Evolutionary conservation across 495 filamentous ascomycete species (phyloP).

Genomic region (Pyrenula aspistea): DNA sequence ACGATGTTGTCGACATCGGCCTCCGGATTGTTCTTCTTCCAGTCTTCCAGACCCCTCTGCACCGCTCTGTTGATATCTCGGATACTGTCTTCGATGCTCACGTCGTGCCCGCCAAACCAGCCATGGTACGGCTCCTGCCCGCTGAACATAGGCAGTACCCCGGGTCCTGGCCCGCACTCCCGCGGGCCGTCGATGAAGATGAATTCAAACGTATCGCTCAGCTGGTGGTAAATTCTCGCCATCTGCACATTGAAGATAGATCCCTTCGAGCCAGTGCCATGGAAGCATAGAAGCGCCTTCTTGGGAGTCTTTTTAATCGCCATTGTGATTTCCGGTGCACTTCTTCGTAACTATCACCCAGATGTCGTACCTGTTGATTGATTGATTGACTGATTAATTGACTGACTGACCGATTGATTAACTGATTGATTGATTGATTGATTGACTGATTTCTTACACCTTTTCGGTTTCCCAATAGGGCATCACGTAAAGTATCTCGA

Average conservation of each 20-base stretch:
- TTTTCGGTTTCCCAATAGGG: too few relatives aligned
- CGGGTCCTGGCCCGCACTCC: slow-evolving; percentile 14
- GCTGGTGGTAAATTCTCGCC: slow-evolving; percentile 8
- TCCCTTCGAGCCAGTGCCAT: slow-evolving; percentile 11
- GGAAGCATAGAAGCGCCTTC: slow-evolving; percentile 6
- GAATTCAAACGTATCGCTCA: slow-evolving; percentile 13
- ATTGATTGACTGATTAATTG: too few relatives aligned
- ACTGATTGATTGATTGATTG: too few relatives aligned
- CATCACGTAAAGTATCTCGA: too few relatives aligned
- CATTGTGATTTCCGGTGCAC: background rate
- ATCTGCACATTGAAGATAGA: slow-evolving; percentile 11
- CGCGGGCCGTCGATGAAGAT: slow-evolving; percentile 21
- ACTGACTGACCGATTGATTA: too few relatives aligned
- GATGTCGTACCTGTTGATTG: too few relatives aligned
- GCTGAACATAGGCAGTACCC: slow-evolving; percentile 22
- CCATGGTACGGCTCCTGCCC: slow-evolving; percentile 16
- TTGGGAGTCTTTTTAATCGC: background rate
- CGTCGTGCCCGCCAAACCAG: slow-evolving; percentile 8
- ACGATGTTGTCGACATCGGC: background rate
- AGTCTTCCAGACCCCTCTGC: background rate
- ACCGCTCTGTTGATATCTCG: background rate
- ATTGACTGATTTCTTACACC: too few relatives aligned
- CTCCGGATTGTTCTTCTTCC: background rate
- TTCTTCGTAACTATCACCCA: background rate
- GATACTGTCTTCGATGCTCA: background rate